Percentiles rank a stretch among this genome's conserved stretches.
Evolutionary conservation across 192 early-diverging fungal species (phyloP).

Genomic region (Linnemannia exigua): DNA sequence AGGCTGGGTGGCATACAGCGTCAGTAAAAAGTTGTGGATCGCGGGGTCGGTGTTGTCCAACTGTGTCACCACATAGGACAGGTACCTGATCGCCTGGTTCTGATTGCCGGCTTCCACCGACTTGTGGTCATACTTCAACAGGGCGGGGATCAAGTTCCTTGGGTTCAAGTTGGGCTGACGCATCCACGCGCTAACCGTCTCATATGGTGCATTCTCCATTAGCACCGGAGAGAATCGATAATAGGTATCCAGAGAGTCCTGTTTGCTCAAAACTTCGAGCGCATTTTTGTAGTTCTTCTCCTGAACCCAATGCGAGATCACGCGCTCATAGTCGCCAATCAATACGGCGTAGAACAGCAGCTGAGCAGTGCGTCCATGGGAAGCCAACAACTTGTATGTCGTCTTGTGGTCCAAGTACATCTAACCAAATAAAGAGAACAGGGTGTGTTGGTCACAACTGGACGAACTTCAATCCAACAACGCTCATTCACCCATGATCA

Average conservation of each 20-base stretch:
- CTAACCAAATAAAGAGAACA: conserved; percentile 9
- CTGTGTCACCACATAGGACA: conserved; percentile 85
- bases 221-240: conserved; percentile 92
- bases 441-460: not conserved
- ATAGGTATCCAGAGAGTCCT: conserved; percentile 85
- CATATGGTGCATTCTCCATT: conserved; percentile 88
- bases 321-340: conserved; percentile 89
- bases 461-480: not conserved
- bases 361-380: conserved; percentile 88
- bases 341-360: conserved; percentile 86
- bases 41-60: conserved; percentile 87
- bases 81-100: conserved; percentile 92
- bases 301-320: conserved; percentile 88
- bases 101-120: conserved; percentile 45
- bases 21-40: conserved; percentile 95
- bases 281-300: conserved; percentile 83
- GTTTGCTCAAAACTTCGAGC: conserved; percentile 82
- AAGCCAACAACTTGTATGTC: conserved; percentile 84
- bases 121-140: conserved; percentile 85
- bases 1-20: conserved; percentile 77
- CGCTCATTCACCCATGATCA: not conserved
- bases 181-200: conserved; percentile 91
- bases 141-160: conserved; percentile 87
- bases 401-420: conserved; percentile 74
- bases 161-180: conserved; percentile 86